Evolutionary conservation across 2,329 filamentous ascomycete species (phyloP).

Genomic region (Apiospora malaysiana): DNA sequence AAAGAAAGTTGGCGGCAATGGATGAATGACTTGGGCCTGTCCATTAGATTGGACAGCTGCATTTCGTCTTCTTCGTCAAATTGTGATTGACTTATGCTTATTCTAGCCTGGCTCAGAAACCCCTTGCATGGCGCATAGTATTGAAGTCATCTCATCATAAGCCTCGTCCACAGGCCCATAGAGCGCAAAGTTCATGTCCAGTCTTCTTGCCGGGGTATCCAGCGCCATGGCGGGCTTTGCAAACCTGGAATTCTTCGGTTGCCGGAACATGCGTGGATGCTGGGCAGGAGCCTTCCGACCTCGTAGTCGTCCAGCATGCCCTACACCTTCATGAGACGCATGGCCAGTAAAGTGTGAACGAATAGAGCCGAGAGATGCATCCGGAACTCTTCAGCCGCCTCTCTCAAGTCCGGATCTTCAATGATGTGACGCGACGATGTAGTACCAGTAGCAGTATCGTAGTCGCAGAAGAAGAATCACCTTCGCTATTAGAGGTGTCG

Average conservation of each 20-base stretch:
- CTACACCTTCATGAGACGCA: background rate
- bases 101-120: background rate
- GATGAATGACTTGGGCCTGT: background rate
- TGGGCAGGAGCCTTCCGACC: background rate
- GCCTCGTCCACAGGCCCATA: background rate
- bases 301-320: background rate
- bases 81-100: background rate
- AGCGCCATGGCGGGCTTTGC: background rate
- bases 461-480: too few relatives aligned
- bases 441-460: background rate
- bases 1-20: background rate
- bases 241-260: background rate
- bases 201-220: background rate
- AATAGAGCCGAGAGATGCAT: background rate
- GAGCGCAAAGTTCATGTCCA: background rate
- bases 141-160: background rate
- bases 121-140: background rate
- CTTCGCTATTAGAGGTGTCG: too few relatives aligned
- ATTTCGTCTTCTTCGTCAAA: background rate
- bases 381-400: background rate
- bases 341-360: background rate
- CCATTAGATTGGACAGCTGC: background rate
- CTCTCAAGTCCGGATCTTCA: background rate
- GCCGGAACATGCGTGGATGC: background rate
- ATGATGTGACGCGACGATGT: background rate